Evolutionary conservation across 768 basidiomycete genomes (phyloP).

Genomic region (Strobilomyces confusus): DNA sequence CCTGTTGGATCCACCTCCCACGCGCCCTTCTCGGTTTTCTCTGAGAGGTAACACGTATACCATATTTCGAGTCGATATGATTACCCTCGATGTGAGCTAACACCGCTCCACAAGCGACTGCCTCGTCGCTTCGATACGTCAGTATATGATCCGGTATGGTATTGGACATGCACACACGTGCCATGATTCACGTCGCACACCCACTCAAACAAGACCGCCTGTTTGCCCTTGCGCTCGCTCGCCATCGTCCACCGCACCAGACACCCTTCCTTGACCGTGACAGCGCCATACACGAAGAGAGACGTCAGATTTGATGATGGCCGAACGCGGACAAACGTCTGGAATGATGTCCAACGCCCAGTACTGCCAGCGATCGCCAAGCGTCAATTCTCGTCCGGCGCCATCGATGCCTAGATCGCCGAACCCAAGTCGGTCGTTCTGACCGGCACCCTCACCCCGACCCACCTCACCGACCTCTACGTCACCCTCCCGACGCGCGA

Average conservation of each 20-base stretch:
- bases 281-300: slow-evolving; percentile 1
- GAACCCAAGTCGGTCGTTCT: slow-evolving; percentile 44
- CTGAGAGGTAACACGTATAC: too few species aligned
- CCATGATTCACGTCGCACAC: slow-evolving; percentile 22
- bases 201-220: slow-evolving; percentile 29
- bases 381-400: slow-evolving; percentile 16
- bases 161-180: slow-evolving; percentile 25
- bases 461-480: slow-evolving; percentile 61
- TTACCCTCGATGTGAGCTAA: too few species aligned
- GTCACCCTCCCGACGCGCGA: slow-evolving; percentile 66
- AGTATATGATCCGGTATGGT: too few species aligned
- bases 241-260: slow-evolving; percentile 19
- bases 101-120: too few species aligned
- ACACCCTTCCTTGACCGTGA: slow-evolving; percentile 9
- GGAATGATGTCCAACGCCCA: too few species aligned
- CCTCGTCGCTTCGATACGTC: too few species aligned
- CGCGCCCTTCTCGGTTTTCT: too few species aligned
- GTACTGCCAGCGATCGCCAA: not conserved
- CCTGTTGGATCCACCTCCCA: too few species aligned
- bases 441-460: slow-evolving; percentile 47
- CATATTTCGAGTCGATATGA: too few species aligned
- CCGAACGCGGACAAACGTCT: too few species aligned
- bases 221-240: slow-evolving; percentile 16
- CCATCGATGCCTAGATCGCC: slow-evolving; percentile 52
- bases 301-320: too few species aligned